Conservation (phyloP, 805 yeast species). For the Suhomyces vadensis region DNA sequence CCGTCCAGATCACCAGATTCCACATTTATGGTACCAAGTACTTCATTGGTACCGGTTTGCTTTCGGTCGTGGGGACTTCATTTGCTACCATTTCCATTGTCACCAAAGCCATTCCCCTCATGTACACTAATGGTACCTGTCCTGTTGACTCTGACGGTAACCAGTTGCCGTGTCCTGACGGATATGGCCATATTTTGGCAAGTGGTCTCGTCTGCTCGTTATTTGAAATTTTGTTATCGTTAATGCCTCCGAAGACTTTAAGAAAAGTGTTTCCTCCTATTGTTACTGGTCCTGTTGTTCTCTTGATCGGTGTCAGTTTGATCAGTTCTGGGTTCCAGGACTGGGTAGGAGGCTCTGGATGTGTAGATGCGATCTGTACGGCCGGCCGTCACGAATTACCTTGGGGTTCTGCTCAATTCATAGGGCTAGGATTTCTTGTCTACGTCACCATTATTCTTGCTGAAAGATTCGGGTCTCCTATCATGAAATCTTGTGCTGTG, state of each 20-base stretch:
- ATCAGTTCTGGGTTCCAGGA: conserved; percentile 74
- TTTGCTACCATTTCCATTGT: conserved; percentile 87
- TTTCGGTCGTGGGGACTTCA: conserved; percentile 89
- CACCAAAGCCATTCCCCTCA: conserved; percentile 69
- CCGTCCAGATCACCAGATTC: conserved; percentile 78
- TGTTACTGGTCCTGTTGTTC: conserved; percentile 91
- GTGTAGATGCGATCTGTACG: conserved; percentile 40
- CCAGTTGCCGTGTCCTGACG: conserved; percentile 78
- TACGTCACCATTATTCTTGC: conserved; percentile 69
- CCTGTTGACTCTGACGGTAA: conserved; percentile 64
- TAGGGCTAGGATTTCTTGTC: conserved; percentile 87
- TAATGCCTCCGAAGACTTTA: conserved; percentile 70
- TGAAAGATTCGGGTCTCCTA: conserved; percentile 91
- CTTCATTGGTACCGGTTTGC: conserved; percentile 82
- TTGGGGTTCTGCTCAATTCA: conserved; percentile 86
- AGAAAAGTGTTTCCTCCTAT: conserved; percentile 82
- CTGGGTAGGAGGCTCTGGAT: conserved; percentile 86
- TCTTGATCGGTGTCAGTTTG: conserved; percentile 74
- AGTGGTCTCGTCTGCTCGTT: conserved; percentile 79
- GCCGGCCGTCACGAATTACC: conserved; percentile 44
- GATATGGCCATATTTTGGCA: conserved; percentile 84
- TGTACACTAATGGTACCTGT: conserved; percentile 75
- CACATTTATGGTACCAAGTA: conserved; percentile 72
- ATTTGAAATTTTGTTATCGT: conserved; percentile 69
- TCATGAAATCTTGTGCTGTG: conserved; percentile 93